These are phyloP conservation scores for Globisporangium solare DNA, from an alignment of 352 stramenopile species.

Conservation along the genomic window DNA sequence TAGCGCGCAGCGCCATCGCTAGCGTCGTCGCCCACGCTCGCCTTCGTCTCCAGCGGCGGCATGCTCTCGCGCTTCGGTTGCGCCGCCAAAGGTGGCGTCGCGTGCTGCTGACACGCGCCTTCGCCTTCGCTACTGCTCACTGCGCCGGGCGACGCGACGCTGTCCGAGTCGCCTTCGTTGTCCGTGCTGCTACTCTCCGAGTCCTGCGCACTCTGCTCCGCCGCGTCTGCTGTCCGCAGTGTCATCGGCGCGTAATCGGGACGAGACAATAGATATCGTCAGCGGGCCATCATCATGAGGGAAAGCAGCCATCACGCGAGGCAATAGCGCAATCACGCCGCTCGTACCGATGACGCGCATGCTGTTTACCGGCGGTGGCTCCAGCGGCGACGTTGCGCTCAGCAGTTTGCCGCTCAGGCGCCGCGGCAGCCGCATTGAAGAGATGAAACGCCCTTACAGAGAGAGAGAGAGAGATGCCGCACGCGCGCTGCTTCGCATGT, in stretches of 20 bases:
- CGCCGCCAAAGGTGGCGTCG: no score
- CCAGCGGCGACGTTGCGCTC: neutral
- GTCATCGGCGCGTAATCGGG: neutral
- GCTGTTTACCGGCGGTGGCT: no score
- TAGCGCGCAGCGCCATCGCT: constrained; percentile 21
- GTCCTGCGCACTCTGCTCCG: neutral
- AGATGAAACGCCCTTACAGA: no score
- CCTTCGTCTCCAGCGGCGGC: neutral
- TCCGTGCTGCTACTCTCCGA: neutral
- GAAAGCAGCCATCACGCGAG: neutral
- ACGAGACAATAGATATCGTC: neutral
- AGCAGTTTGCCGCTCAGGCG: constrained; percentile 5
- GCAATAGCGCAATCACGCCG: neutral
- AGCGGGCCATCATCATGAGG: neutral
- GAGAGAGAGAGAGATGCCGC: no score
- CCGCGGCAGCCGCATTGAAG: neutral
- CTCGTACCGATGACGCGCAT: neutral
- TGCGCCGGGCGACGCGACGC: no score
- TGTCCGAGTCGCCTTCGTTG: neutral
- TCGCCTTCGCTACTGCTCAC: neutral
- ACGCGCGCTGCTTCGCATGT: no score
- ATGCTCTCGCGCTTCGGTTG: neutral
- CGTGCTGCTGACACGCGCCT: neutral
- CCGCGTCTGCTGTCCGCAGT: neutral
- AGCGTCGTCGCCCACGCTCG: neutral